These are phyloP conservation scores for Neoboletus subvelutipes DNA, from an alignment of 768 basidiomycete species.

Conservation along the genomic window DNA sequence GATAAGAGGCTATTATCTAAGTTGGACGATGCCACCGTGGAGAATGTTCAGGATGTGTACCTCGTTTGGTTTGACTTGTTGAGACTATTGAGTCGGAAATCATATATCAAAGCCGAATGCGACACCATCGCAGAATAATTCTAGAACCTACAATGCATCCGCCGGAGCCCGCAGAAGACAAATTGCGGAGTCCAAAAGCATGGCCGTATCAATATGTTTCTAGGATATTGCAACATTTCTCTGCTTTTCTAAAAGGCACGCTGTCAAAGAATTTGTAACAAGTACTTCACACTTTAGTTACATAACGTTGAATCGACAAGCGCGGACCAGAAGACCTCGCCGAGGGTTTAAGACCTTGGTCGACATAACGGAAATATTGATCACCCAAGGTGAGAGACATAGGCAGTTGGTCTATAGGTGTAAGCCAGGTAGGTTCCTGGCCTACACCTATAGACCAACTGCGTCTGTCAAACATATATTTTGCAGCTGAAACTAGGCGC, in stretches of 20 bases:
- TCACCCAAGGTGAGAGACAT: background rate
- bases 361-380: background rate
- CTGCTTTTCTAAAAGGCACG: background rate
- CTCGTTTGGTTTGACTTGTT: background rate
- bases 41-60: background rate
- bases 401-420: too few species aligned
- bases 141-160: background rate
- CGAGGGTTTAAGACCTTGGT: background rate
- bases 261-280: background rate
- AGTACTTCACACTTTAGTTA: background rate
- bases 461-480: background rate
- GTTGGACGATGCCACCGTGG: background rate
- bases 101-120: background rate
- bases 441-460: too few species aligned
- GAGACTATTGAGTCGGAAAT: too few species aligned
- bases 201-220: background rate
- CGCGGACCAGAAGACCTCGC: background rate
- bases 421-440: too few species aligned
- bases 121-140: background rate
- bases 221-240: background rate
- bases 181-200: background rate
- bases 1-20: background rate
- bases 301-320: background rate
- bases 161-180: background rate
- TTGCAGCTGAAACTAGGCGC: background rate